Evolutionary conservation across 208 protist species (phyloP).

Genomic region (Leishmania turanica): DNA sequence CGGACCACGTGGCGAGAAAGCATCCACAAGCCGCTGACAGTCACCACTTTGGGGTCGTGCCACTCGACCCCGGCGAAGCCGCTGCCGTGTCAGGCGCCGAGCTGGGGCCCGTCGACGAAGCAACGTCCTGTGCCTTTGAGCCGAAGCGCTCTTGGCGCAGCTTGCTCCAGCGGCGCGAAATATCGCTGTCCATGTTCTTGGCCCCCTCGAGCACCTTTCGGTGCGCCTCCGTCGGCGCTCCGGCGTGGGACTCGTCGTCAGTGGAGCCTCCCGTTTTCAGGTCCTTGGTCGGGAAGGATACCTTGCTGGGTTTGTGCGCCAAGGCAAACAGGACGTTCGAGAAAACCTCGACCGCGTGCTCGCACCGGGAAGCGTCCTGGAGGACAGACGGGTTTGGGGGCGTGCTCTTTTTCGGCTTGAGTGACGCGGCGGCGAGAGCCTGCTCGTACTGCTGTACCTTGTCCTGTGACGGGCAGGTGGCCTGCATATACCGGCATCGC

Average conservation of each 20-base stretch:
- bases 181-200: constrained; percentile 46
- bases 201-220: constrained; percentile 52
- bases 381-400: constrained; percentile 22
- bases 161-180: constrained; percentile 56
- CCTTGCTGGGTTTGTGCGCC: constrained; percentile 83
- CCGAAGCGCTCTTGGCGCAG: constrained; percentile 30
- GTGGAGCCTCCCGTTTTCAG: constrained; percentile 2
- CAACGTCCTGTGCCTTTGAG: constrained; percentile 50
- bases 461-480: constrained; percentile 38
- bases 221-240: constrained; percentile 46
- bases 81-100: not conserved
- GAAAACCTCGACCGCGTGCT: constrained; percentile 61
- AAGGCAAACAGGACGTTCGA: constrained; percentile 58
- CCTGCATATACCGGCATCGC: constrained; percentile 43
- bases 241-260: constrained; percentile 19
- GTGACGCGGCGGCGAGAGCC: not conserved
- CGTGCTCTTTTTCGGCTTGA: constrained; percentile 9
- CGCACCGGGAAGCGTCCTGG: constrained; percentile 65
- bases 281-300: constrained; percentile 40
- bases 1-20: no score
- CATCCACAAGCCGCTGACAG: not conserved
- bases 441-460: constrained; percentile 46
- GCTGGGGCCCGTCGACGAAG: constrained; percentile 15
- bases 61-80: constrained; percentile 22
- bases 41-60: constrained; percentile 61